These are phyloP conservation scores for Phytophthora chlamydospora DNA, from an alignment of 352 stramenopile species.

Conservation along the genomic window DNA sequence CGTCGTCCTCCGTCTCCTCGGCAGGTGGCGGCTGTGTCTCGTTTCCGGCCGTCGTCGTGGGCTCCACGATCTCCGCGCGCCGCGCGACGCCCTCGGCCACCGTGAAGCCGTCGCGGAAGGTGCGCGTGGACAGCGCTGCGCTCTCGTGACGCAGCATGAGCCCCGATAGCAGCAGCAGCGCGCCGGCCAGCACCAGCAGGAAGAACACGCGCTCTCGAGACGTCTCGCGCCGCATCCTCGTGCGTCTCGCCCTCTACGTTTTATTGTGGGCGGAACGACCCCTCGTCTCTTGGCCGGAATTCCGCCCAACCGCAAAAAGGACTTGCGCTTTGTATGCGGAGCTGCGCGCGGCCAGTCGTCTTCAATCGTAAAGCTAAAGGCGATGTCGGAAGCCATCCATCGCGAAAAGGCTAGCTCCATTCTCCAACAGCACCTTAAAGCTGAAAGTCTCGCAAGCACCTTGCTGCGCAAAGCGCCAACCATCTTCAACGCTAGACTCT, in stretches of 20 bases:
- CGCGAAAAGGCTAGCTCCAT: too few relatives aligned
- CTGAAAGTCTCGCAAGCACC: too few relatives aligned
- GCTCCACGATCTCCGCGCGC: slow-evolving; percentile 44
- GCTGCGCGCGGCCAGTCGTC: not conserved
- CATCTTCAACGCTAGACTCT: too few relatives aligned
- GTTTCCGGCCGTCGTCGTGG: slow-evolving; percentile 12
- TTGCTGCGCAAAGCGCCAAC: too few relatives aligned
- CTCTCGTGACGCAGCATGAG: slow-evolving; percentile 66
- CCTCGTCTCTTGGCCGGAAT: slow-evolving; percentile 7
- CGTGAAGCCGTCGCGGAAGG: slow-evolving; percentile 79
- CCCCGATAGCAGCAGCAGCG: slow-evolving; percentile 62
- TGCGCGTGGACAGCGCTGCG: slow-evolving; percentile 37
- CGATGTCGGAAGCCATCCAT: not conserved
- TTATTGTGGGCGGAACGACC: slow-evolving; percentile 21
- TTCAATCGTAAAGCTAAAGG: slow-evolving; percentile 12
- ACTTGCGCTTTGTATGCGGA: slow-evolving; percentile 19
- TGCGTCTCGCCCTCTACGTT: slow-evolving; percentile 6
- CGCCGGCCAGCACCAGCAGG: slow-evolving; percentile 49
- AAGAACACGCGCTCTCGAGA: slow-evolving; percentile 62
- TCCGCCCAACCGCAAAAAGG: not conserved
- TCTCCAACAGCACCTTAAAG: too few relatives aligned
- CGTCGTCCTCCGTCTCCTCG: slow-evolving; percentile 26
- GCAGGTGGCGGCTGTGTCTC: slow-evolving; percentile 13
- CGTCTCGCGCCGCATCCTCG: slow-evolving; percentile 38
- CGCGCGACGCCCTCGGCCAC: slow-evolving; percentile 56